Conservation (phyloP, 805 yeast genomes). For the Kuraishia floccosa region DNA sequence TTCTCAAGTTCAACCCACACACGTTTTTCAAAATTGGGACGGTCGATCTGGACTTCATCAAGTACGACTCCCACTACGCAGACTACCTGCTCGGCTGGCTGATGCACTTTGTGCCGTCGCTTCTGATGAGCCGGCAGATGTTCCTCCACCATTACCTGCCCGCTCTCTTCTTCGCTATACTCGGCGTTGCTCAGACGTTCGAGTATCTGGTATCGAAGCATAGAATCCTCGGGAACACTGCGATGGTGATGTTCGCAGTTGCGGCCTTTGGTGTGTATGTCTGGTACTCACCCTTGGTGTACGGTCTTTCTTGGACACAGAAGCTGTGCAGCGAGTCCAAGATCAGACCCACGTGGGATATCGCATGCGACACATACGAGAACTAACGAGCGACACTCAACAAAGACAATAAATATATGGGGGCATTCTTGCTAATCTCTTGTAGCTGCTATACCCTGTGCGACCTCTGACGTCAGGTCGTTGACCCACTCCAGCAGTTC, state of each 20-base stretch:
- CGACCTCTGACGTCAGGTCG: slow-evolving; percentile 47
- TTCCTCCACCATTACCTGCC: slow-evolving; percentile 38
- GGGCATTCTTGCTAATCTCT: slow-evolving; percentile 11
- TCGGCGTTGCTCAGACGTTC: slow-evolving; percentile 20
- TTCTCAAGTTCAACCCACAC: slow-evolving; percentile 1
- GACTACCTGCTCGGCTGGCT: slow-evolving; percentile 45
- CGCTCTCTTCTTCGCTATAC: slow-evolving; percentile 32
- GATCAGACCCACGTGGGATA: slow-evolving; percentile 30
- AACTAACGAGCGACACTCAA: neutral
- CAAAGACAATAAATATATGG: neutral
- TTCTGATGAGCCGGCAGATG: slow-evolving; percentile 23
- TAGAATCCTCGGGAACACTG: slow-evolving; percentile 13
- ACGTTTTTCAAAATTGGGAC: neutral
- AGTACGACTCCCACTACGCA: slow-evolving; percentile 13
- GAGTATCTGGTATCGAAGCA: slow-evolving; percentile 25
- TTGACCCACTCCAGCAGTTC: slow-evolving; percentile 50
- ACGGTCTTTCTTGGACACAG: slow-evolving; percentile 34
- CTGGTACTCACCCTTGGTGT: slow-evolving; percentile 28
- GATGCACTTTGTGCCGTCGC: slow-evolving; percentile 47
- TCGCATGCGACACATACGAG: slow-evolving; percentile 19
- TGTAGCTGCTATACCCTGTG: slow-evolving; percentile 40
- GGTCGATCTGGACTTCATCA: no score
- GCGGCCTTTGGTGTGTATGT: slow-evolving; percentile 16
- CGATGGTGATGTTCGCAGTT: slow-evolving; percentile 11
- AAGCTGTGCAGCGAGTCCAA: slow-evolving; percentile 23